Evolutionary conservation across 2,329 filamentous ascomycete genomes (phyloP).

Genomic region (Madurella mycetomatis): DNA sequence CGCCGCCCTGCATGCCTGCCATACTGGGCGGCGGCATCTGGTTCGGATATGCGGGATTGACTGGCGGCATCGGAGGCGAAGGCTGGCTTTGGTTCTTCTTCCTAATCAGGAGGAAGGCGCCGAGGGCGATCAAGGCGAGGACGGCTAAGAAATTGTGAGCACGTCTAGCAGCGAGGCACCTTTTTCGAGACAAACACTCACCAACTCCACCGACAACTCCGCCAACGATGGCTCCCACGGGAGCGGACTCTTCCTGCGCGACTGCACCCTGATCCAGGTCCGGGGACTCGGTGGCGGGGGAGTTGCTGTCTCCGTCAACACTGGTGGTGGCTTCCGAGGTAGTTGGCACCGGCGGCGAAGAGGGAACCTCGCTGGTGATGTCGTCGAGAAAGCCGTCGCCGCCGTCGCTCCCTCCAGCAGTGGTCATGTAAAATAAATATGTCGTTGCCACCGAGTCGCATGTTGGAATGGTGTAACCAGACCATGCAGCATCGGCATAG

Average conservation of each 20-base stretch:
- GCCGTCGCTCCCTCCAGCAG: neutral
- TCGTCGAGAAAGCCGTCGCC: no score
- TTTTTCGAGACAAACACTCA: conserved; percentile 2
- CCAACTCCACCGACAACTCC: conserved; percentile 21
- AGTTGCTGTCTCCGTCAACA: neutral
- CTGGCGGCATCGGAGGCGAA: neutral
- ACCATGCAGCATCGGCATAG: conserved; percentile 8
- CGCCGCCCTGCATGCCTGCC: neutral
- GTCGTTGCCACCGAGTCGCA: conserved; percentile 10
- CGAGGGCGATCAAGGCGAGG: conserved; percentile 15
- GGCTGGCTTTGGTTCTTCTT: conserved; percentile 8
- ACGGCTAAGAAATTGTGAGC: conserved; percentile 3
- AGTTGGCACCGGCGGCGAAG: conserved; percentile 22
- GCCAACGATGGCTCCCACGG: conserved; percentile 17
- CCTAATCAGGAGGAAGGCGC: conserved; percentile 16
- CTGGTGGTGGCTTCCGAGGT: neutral
- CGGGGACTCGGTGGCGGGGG: neutral
- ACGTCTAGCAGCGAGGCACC: neutral
- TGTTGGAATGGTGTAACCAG: conserved; percentile 17
- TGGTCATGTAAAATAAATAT: conserved; percentile 4
- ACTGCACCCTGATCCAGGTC: neutral
- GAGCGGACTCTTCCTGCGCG: conserved; percentile 1
- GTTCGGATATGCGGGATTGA: neutral
- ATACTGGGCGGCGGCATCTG: neutral
- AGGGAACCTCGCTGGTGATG: conserved; percentile 17